Evolutionary conservation across 768 basidiomycete genomes (phyloP).

Genomic region (Clitopilus passeckerianus): DNA sequence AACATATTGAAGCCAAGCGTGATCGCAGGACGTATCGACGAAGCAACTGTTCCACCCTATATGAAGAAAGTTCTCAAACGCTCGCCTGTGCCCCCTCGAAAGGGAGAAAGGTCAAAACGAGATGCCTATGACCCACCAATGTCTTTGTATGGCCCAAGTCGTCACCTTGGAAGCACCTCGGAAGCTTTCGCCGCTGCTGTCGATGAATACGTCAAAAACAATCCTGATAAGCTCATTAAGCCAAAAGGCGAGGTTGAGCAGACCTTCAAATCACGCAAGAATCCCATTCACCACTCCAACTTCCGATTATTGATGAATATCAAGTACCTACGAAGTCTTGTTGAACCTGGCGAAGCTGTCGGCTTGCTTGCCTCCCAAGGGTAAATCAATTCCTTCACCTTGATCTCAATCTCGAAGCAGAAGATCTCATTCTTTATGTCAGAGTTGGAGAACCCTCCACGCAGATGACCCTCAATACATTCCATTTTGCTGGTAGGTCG

Average conservation of each 20-base stretch:
- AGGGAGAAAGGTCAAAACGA: constrained; percentile 40
- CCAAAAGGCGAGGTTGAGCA: constrained; percentile 28
- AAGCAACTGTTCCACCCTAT: constrained; percentile 61
- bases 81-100: constrained; percentile 39
- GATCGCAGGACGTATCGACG: constrained; percentile 55
- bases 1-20: constrained; percentile 62
- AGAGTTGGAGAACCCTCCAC: constrained; percentile 99
- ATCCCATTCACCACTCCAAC: constrained; percentile 41
- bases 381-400: constrained; percentile 36
- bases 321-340: constrained; percentile 89
- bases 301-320: constrained; percentile 86
- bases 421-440: neutral
- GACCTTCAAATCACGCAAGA: constrained; percentile 37
- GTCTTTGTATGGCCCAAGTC: constrained; percentile 70
- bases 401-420: neutral
- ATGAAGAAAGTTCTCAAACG: constrained; percentile 91
- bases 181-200: constrained; percentile 85
- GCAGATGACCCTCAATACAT: constrained; percentile 99
- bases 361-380: constrained; percentile 96
- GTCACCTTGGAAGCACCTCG: constrained; percentile 85
- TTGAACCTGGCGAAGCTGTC: constrained; percentile 98
- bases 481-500: constrained; percentile 90
- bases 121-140: constrained; percentile 69
- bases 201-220: constrained; percentile 71
- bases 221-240: constrained; percentile 48